These are phyloP conservation scores for Lentinula lateritia DNA, from an alignment of 768 basidiomycete species.

Conservation along the genomic window DNA sequence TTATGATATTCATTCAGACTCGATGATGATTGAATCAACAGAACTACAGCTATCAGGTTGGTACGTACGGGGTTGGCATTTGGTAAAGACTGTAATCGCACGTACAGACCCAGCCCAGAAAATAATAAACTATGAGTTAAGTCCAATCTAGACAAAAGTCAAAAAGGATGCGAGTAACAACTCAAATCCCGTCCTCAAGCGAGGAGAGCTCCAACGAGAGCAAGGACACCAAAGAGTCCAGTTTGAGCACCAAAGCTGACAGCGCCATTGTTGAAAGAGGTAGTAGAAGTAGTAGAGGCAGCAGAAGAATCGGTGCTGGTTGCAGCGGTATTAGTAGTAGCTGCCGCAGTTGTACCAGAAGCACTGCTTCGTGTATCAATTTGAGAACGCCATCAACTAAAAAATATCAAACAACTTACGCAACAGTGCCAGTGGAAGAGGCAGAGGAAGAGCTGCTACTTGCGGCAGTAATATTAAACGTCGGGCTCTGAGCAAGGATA, in stretches of 20 bases:
- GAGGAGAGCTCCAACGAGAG: conserved; percentile 11
- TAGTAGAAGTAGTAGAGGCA: conserved; percentile 16
- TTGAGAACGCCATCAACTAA: neutral
- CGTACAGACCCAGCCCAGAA: neutral
- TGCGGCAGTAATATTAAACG: conserved; percentile 41
- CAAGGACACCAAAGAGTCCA: conserved; percentile 22
- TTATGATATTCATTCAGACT: too few relatives aligned
- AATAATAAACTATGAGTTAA: neutral
- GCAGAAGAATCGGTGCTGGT: conserved; percentile 10
- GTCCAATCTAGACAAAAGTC: neutral
- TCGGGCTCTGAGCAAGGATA: conserved; percentile 66
- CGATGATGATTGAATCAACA: neutral
- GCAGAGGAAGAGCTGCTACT: neutral
- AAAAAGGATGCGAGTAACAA: neutral
- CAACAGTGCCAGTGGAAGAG: conserved; percentile 1
- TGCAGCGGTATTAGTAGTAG: neutral
- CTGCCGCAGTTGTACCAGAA: conserved; percentile 7
- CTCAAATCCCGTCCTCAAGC: neutral
- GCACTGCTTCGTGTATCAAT: neutral
- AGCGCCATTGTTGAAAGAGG: conserved; percentile 5
- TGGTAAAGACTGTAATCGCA: neutral
- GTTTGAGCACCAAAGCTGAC: conserved; percentile 12
- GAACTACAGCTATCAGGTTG: neutral
- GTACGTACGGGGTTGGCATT: neutral
- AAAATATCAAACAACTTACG: neutral